A percentile compares a stretch with the other conserved stretches of the same genome.
Conservation (phyloP, 805 yeast species). For the Starmera pachycereana region DNA sequence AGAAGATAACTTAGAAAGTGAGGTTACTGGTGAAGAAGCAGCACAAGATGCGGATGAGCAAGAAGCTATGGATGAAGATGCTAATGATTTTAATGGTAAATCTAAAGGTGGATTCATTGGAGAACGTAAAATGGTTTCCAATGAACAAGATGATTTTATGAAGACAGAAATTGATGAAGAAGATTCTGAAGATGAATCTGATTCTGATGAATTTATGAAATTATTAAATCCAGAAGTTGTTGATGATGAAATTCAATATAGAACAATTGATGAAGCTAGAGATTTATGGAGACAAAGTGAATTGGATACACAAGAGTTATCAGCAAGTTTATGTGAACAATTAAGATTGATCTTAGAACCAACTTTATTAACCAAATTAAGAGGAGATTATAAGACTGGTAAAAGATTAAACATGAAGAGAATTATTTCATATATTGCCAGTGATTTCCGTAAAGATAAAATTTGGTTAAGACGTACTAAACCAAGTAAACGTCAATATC, state of each 20-base stretch:
- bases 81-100: constrained; percentile 39
- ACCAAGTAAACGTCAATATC: constrained; percentile 95
- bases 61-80: constrained; percentile 22
- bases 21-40: constrained; percentile 18
- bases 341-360: constrained; percentile 89
- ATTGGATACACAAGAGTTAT: constrained; percentile 73
- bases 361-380: constrained; percentile 86
- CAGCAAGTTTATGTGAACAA: constrained; percentile 86
- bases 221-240: constrained; percentile 13
- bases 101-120: constrained; percentile 41
- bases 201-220: constrained; percentile 18
- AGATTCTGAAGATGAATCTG: constrained; percentile 16
- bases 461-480: constrained; percentile 97
- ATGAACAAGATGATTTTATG: constrained; percentile 24
- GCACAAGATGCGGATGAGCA: constrained; percentile 18
- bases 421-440: constrained; percentile 95
- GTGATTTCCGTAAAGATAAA: constrained; percentile 94
- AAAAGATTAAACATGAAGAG: constrained; percentile 95
- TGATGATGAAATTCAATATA: constrained; percentile 26
- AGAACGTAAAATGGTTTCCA: constrained; percentile 27
- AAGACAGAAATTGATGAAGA: constrained; percentile 19
- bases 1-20: constrained; percentile 23
- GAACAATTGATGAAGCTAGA: constrained; percentile 56
- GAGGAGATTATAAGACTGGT: constrained; percentile 96
- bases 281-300: constrained; percentile 80